Conservation (phyloP, 1,284 basidiomycete genomes). For the Melampsora larici-populina region DNA sequence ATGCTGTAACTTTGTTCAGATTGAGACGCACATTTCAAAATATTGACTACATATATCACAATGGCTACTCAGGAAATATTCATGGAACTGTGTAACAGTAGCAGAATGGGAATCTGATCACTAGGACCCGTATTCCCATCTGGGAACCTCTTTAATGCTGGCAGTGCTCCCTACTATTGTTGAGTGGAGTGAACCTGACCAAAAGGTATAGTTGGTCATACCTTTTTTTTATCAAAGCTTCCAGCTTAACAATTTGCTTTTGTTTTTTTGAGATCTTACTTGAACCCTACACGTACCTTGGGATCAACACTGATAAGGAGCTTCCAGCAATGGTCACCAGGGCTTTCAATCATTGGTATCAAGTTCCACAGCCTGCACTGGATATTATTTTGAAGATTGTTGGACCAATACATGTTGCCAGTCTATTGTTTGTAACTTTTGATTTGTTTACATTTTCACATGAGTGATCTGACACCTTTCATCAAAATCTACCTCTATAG, state of each 20-base stretch:
- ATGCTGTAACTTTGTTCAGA: no score
- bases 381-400: constrained; percentile 73
- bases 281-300: constrained; percentile 86
- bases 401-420: constrained; percentile 89
- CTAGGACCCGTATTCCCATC: no score
- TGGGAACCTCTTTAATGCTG: no score
- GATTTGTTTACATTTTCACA: background rate
- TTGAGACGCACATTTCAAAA: no score
- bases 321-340: constrained; percentile 82
- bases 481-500: constrained; percentile 55
- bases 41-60: no score
- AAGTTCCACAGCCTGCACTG: constrained; percentile 68
- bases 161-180: background rate
- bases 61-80: no score
- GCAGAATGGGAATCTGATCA: no score
- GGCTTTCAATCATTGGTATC: no score
- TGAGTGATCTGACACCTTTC: background rate
- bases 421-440: constrained; percentile 65
- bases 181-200: background rate
- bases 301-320: constrained; percentile 90
- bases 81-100: no score
- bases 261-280: constrained; percentile 61
- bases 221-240: no score
- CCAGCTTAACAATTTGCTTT: no score
- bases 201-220: background rate